Evolutionary conservation across 805 yeast genomes (phyloP).

Genomic region (Hyphopichia homilentoma): DNA sequence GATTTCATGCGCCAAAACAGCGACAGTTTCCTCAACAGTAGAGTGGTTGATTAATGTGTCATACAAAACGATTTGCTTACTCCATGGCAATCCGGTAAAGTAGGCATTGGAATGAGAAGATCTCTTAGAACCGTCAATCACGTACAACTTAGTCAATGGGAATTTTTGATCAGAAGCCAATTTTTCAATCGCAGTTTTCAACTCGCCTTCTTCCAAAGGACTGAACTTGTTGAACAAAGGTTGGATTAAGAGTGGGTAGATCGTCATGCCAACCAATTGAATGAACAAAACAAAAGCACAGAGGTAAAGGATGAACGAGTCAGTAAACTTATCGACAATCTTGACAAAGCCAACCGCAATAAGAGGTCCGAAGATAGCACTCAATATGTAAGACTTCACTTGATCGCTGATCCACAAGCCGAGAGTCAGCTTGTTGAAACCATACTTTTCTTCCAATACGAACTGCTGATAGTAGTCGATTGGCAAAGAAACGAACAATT

Average conservation of each 20-base stretch:
- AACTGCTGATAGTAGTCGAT: slow-evolving; percentile 72
- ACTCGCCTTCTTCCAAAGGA: slow-evolving; percentile 86
- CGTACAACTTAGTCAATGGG: slow-evolving; percentile 83
- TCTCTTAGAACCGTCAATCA: slow-evolving; percentile 95
- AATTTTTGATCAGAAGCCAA: slow-evolving; percentile 73
- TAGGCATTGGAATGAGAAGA: slow-evolving; percentile 96
- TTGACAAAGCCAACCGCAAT: slow-evolving; percentile 71
- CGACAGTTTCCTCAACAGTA: slow-evolving; percentile 75
- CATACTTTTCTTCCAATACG: slow-evolving; percentile 87
- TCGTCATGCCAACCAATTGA: slow-evolving; percentile 69
- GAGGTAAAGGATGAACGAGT: slow-evolving; percentile 75
- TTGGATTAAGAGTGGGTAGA: slow-evolving; percentile 81
- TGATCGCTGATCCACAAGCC: slow-evolving; percentile 70
- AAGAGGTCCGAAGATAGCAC: slow-evolving; percentile 65
- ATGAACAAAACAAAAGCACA: slow-evolving; percentile 67
- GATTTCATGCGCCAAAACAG: slow-evolving; percentile 96
- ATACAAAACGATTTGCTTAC: slow-evolving; percentile 88
- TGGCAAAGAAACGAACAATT: slow-evolving; percentile 62
- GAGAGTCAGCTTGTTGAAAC: slow-evolving; percentile 84
- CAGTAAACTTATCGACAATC: slow-evolving; percentile 77
- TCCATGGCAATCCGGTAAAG: slow-evolving; percentile 95
- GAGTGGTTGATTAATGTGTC: slow-evolving; percentile 87
- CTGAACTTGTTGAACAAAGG: slow-evolving; percentile 91
- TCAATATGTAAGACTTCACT: slow-evolving; percentile 55
- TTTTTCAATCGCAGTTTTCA: slow-evolving; percentile 74